Evolutionary conservation across 164 flowering plant species (phyloP), one percentile per base, ranked within the genome.

Genomic region (Dillenia turbinata): DNA sequence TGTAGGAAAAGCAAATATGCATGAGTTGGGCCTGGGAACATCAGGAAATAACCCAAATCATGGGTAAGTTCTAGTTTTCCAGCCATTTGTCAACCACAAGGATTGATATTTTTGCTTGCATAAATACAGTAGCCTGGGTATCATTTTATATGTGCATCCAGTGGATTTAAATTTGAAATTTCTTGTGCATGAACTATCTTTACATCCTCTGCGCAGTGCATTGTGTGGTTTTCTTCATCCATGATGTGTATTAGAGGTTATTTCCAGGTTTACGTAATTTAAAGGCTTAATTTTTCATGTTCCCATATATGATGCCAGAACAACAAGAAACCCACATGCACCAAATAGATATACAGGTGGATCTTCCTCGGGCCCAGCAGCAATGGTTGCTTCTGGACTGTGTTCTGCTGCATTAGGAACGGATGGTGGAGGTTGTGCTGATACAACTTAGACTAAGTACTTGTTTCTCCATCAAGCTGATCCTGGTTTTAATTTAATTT

Each of bases 1-100:
- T 9, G 71, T 94, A 10, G 98, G 98, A 48, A 94, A 94, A 80
- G 93, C 97, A 67, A 91, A 94, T 76, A 89, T 94, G 98, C 98
- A 94, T 79, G 97, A 94, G 64, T 56, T 94, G 63, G 97, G 98
- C 65, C 76, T 89, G 74, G 98, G 98, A 49, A 88, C 95, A 26
- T 89, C 95, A 24, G 97, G 98, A 76, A 94, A 87, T 65, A 94
- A 89, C 81, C 78, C 96, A 47, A 87, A 94, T 63, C 80, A 92
- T 71, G 98, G 97, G 98, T 92, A 72, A 61, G 71, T 62, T 33
- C 19, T 9, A 26, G 54, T 10, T 22, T 53, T 12, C 15, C 19
- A 3, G 47, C 63, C 40, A 33, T 5, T 33, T 33, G 40, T 6
- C 40, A 33, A 5, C 40, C 40, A 33, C 40, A 33, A 7, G 40